Conservation (phyloP, 108 stramenopile species). For the Epithemia pelagica region DNA sequence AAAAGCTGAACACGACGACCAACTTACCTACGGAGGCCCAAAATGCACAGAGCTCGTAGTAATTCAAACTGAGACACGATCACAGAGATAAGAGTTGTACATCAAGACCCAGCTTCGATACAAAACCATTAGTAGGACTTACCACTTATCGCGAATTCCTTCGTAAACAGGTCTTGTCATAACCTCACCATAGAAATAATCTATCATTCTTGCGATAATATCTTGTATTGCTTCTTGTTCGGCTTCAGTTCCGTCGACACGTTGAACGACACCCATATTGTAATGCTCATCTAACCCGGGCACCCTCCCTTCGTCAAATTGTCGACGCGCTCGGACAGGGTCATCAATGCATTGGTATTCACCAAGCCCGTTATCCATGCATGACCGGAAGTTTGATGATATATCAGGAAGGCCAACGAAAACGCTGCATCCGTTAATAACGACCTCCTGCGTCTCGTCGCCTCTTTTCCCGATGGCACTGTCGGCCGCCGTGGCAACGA, state of each 20-base stretch:
- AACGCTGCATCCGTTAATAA: not conserved
- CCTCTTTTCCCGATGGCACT: too few species aligned
- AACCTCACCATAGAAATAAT: conserved; percentile 66
- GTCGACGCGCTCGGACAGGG: not conserved
- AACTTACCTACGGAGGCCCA: conserved; percentile 54
- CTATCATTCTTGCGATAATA: conserved; percentile 42
- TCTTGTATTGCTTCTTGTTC: conserved; percentile 46
- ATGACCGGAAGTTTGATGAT: not conserved
- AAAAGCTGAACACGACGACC: too few species aligned
- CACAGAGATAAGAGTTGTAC: conserved; percentile 3
- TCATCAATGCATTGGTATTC: conserved; percentile 11
- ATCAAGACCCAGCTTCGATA: not conserved
- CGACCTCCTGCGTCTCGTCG: too few species aligned
- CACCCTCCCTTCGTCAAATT: conserved; percentile 9
- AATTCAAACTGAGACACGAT: conserved; percentile 8
- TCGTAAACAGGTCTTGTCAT: conserved; percentile 57
- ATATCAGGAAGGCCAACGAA: not conserved
- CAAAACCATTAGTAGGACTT: conserved; percentile 13
- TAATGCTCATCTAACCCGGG: conserved; percentile 2
- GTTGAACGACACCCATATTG: conserved; percentile 33
- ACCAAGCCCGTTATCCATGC: conserved; percentile 13
- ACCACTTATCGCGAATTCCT: conserved; percentile 49
- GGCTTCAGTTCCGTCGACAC: conserved; percentile 45
- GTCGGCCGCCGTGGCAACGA: too few species aligned
- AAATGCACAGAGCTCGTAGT: conserved; percentile 49